Base-by-base conservation (phyloP, 768 basidiomycete species). In the Tylopilus plumbeoviolaceoides region DNA sequence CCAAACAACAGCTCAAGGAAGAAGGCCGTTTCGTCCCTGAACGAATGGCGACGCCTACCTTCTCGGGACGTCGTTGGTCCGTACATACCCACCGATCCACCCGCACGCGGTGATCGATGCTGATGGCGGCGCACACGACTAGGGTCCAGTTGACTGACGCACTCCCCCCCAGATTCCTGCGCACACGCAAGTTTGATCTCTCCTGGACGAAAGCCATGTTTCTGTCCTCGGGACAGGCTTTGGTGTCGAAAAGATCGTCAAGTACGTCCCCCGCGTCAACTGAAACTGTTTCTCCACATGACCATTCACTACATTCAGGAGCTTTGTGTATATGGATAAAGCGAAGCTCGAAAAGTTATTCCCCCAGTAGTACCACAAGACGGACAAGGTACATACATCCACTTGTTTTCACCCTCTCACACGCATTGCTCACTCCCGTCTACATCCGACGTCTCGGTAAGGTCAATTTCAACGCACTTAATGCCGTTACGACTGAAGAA, bases 291-390 rank as follows among this genome's bases (percentile, higher is more conserved):
- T 11, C 30, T 11, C 30, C 30, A 23, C 23, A 23, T 30, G 30
- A 11, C 30, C 30, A 7, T 30, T 30, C 5, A 30, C 5, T 30
- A 30, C 10, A 30, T 9, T 4, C 5, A 91, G 91, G 59, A 85
- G 80, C 66, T 98, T 97, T 66, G 82, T 87, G 47, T 98, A 95
- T 71, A 80, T 80, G 51, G 94, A 97, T 71, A 86, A 85, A 65
- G 72, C 70, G 31, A 78, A 83, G 61, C 93, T 98, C 8, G 83
- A 93, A 78, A 88, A 90, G 73, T 91, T 88, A 63, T 98, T 97
- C 65, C 94, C 95, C 2, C 93, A 95, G 63, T 97, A 82, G 71
- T 97, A 98, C 70, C 95, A 98, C 76, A 95, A 91, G 75, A 88
- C 78, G 59, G 95, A 98, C 78, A 93, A 87, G 78, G 92, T 92